Percentiles rank a stretch among this genome's conserved stretches.
Evolutionary conservation across 2,329 filamentous ascomycete genomes (phyloP).

Genomic region (Colletotrichum sp.): DNA sequence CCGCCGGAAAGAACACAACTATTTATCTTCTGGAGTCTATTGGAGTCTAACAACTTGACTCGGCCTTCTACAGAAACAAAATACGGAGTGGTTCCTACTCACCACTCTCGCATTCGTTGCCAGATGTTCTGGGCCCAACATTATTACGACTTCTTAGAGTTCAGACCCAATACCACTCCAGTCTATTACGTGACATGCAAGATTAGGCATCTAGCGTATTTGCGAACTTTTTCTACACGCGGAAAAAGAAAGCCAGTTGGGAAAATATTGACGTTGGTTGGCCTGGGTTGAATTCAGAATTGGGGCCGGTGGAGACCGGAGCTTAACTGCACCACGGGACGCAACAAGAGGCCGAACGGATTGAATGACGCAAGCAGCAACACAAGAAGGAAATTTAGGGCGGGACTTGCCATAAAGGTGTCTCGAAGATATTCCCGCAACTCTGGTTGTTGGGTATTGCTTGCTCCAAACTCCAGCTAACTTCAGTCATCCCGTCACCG

Average conservation of each 20-base stretch:
- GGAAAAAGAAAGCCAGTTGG: not conserved
- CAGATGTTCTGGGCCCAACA: not conserved
- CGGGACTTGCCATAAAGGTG: not conserved
- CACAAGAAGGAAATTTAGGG: not conserved
- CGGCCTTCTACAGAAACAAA: not conserved
- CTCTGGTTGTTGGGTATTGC: not conserved
- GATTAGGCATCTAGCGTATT: not conserved
- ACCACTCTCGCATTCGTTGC: not conserved
- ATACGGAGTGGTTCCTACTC: not conserved
- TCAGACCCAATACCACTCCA: not conserved
- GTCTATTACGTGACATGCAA: accelerated
- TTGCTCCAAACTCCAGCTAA: not conserved
- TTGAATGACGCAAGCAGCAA: not conserved
- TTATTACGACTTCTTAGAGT: not conserved
- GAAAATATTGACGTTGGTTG: not conserved
- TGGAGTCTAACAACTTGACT: accelerated
- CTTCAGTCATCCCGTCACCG: not conserved
- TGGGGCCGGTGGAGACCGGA: not conserved
- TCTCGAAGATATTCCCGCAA: not conserved
- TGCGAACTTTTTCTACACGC: not conserved
- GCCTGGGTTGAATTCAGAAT: not conserved
- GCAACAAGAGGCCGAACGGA: not conserved
- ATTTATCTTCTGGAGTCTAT: not conserved
- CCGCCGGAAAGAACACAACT: not conserved
- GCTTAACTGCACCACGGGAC: not conserved